These are phyloP conservation scores for Beta vulgaris DNA, from an alignment of 148 eudicot genomes.

Conservation along the genomic window DNA sequence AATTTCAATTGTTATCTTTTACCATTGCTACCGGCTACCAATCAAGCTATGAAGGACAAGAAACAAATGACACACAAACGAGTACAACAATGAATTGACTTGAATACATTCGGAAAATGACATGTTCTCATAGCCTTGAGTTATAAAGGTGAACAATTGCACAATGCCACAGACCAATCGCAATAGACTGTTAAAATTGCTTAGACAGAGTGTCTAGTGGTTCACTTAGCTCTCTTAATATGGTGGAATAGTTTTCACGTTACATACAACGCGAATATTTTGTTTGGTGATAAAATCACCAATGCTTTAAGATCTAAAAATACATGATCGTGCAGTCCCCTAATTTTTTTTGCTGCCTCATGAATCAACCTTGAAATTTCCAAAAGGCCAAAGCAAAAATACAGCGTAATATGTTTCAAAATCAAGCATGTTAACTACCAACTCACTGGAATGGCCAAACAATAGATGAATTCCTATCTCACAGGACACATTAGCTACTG, in stretches of 20 bases:
- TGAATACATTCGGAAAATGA: no score
- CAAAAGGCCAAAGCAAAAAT: neutral
- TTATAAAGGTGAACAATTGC: neutral
- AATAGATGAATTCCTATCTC: neutral
- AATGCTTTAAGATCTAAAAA: neutral
- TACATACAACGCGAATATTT: neutral
- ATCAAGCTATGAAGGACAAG: no score
- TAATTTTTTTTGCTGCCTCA: conserved; percentile 2
- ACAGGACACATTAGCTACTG: neutral
- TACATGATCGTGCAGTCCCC: neutral
- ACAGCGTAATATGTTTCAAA: neutral
- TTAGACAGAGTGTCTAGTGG: neutral
- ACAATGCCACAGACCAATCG: neutral
- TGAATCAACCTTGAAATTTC: neutral
- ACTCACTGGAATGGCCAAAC: neutral
- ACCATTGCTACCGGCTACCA: no score
- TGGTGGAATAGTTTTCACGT: neutral
- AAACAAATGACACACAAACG: no score
- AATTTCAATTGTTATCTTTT: no score
- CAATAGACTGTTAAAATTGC: neutral
- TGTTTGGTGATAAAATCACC: neutral
- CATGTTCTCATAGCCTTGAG: no score
- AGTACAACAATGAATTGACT: no score
- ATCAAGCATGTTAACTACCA: neutral
- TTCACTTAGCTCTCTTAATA: neutral